Evolutionary conservation across 2,329 filamentous ascomycete species (phyloP), one percentile per base, ranked within the genome.

Genomic region (Tolypocladium pustulatum): DNA sequence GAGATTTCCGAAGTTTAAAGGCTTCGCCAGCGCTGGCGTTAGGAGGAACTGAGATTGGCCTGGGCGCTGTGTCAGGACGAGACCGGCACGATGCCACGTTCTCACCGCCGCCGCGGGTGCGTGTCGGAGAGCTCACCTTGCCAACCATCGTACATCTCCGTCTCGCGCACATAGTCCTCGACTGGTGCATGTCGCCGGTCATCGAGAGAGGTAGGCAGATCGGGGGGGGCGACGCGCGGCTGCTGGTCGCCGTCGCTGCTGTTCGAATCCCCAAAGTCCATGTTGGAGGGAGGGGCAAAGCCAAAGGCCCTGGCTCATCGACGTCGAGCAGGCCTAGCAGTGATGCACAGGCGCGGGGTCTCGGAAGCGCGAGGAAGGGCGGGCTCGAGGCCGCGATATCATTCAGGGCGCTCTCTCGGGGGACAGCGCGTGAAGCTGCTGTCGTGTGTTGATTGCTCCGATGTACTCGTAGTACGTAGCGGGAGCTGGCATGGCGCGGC

Each of bases 101-200:
- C n/a, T n/a, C n/a, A n/a, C 30, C 38, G 37, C 38, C 55, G 38
- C 51, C 30, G 56, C 37, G 36, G 34, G 55, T 46, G 38, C 46
- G 53, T 30, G 9, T 49, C 53, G 34, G n/a, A 61, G 57, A 60
- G 60, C 77, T 62, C 65, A 80, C 93, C 93, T 86, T 97, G 91
- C 94, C 94, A 99, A 65, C 91, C 94, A 81, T 99, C 94, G 73
- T 97, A 99, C 77, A 97, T 91, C 78, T 97, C 94, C 46, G 92
- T 96, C 78, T 97, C 94, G 43, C 81, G 80, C 58, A 88, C 81
- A 63, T 86, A 82, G 62, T 69, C 67, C 60, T 87, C 85, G 54
- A 78, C 79, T 4, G 86, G 82, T 38, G 88, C 82, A 67, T 81
- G 81, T 65, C 87, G 84, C 61, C 94, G 85, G 76, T 99, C 94